Evolutionary conservation across 2,329 filamentous ascomycete species (phyloP).

Genomic region (Fusarium mundagurra): DNA sequence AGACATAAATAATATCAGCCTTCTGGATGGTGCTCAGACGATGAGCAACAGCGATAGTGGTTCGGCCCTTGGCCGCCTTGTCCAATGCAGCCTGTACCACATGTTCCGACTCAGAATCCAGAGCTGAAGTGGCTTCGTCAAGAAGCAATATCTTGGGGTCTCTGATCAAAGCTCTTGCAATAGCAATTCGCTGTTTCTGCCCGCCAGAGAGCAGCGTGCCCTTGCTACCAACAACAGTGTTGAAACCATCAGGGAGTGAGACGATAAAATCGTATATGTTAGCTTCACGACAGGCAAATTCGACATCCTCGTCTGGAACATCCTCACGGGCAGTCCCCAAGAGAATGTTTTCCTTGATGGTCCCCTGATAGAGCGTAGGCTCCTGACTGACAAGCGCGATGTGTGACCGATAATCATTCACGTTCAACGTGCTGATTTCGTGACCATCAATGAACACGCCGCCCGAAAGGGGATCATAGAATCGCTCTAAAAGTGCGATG

Average conservation of each 20-base stretch:
- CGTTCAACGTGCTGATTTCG: conserved; percentile 82
- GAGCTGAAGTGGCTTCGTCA: conserved; percentile 81
- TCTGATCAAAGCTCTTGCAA: conserved; percentile 90
- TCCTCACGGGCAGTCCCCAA: conserved; percentile 75
- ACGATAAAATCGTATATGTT: conserved; percentile 95
- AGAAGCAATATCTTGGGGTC: conserved; percentile 87
- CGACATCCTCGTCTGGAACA: conserved; percentile 76
- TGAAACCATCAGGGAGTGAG: conserved; percentile 85
- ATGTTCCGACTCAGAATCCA: conserved; percentile 81
- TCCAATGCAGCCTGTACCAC: conserved; percentile 85
- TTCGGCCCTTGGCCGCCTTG: conserved; percentile 82
- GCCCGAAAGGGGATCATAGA: conserved; percentile 89
- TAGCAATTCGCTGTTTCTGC: conserved; percentile 94
- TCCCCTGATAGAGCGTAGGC: conserved; percentile 93
- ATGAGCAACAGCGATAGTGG: conserved; percentile 95
- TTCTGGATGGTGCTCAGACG: conserved; percentile 92
- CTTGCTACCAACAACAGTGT: conserved; percentile 87
- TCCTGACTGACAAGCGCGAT: conserved; percentile 94
- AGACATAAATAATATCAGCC: conserved; percentile 95
- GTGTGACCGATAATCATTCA: conserved; percentile 85
- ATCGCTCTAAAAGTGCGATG: conserved; percentile 90
- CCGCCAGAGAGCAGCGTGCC: conserved; percentile 87
- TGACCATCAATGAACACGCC: conserved; percentile 83
- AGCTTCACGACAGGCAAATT: conserved; percentile 85
- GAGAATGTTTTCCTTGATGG: conserved; percentile 88